Evolutionary conservation across 1,284 basidiomycete genomes (phyloP), one percentile per base, ranked within the genome.

Genomic region (Malassezia restricta): DNA sequence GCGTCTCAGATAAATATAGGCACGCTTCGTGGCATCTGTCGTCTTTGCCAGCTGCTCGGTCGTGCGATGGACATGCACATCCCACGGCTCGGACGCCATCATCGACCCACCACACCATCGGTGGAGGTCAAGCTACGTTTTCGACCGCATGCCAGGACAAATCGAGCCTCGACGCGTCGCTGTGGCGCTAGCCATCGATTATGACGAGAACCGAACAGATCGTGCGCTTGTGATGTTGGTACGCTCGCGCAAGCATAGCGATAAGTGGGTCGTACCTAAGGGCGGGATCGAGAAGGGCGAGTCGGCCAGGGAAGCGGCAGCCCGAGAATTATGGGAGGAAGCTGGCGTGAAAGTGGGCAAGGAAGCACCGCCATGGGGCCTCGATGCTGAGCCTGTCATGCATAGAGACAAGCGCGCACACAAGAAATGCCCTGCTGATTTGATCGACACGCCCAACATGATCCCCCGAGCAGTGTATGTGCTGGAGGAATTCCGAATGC

Each of bases 321-420:
- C 55, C 5, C 48, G 68, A 20, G 68, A 71, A 51, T 42, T 70
- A 6, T 65, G 62, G 60, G 68, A 71, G 48, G 68, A 71, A 57
- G 54, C 49, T 8, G 54, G 54, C 7, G 33, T 56, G 5, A 15
- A 40, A 37, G 43, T 35, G 3, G 11, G 43, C 6, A 14, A 20
- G 3, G 35, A 46, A 5, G 14, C 15, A 7, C 49, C 54, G 15
- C 37, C 44, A 4, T 40, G 43, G 42, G 14, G n/a, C 8, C 6
- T 33, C 11, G 37, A n/a, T 6, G 24, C 28, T 2, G 11, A 8
- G 6, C 20, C 15, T 11, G 11, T 20, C 5, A 35, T n/a, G 6
- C 24, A 40, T 2, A 30, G 47, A 29, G 68, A 71, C 54, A 59
- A 62, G 28, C 68, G 68, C 47, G 52, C 67, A 11, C 66, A 71